These are phyloP conservation scores for Rhizopogon parksii DNA, from an alignment of 1,284 basidiomycete species.

Conservation along the genomic window DNA sequence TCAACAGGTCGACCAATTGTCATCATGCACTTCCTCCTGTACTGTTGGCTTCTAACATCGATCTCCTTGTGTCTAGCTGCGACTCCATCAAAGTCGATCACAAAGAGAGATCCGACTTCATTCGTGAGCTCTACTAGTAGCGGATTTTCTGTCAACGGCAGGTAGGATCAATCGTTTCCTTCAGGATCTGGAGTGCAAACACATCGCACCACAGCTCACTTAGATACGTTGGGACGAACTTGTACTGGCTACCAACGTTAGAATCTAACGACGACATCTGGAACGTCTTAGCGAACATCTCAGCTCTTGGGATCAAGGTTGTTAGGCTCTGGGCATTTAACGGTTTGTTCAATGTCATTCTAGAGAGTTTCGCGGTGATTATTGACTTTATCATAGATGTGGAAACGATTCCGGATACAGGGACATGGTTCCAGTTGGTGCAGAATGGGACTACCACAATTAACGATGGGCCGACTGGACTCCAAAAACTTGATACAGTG, in stretches of 20 bases:
- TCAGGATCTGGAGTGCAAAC: background rate
- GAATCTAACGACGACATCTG: constrained; percentile 55
- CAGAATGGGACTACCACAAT: constrained; percentile 42
- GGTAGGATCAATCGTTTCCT: constrained; percentile 20
- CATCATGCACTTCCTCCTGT: background rate
- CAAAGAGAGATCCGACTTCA: constrained; percentile 15
- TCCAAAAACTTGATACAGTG: constrained; percentile 33
- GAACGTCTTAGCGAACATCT: constrained; percentile 49
- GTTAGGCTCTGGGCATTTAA: constrained; percentile 67
- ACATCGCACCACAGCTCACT: constrained; percentile 35
- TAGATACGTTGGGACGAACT: constrained; percentile 56
- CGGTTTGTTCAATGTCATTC: constrained; percentile 28
- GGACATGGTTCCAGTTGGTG: constrained; percentile 51
- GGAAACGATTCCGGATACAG: constrained; percentile 39
- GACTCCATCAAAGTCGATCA: constrained; percentile 13
- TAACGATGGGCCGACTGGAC: constrained; percentile 43
- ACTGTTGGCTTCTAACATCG: background rate
- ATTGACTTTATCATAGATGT: constrained; percentile 35
- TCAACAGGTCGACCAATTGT: background rate
- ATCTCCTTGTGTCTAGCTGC: background rate
- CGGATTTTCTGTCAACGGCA: constrained; percentile 48
- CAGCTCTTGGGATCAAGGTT: constrained; percentile 50
- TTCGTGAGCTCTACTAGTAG: constrained; percentile 39
- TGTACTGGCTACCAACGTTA: constrained; percentile 59
- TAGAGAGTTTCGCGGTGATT: constrained; percentile 9